Evolutionary conservation across 2,329 filamentous ascomycete genomes (phyloP).

Genomic region (Exutisphaerella laricina): DNA sequence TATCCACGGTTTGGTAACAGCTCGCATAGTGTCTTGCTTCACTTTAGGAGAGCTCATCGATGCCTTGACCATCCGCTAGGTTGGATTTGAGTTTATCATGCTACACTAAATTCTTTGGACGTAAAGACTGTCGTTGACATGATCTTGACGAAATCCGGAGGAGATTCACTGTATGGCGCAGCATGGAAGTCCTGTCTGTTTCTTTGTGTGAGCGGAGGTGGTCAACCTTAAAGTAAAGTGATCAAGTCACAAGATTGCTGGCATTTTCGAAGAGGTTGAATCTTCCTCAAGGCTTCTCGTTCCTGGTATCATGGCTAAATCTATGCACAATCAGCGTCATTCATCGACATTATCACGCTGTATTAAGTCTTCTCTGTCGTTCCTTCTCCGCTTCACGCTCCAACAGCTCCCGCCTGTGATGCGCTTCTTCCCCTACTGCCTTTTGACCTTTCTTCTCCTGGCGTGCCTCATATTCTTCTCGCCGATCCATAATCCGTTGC

Average conservation of each 20-base stretch:
- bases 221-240: not conserved
- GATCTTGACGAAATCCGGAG: too few species aligned
- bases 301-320: slow-evolving; percentile 1
- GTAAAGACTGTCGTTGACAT: too few species aligned
- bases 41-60: too few species aligned
- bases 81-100: too few species aligned
- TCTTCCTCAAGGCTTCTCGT: slow-evolving; percentile 3
- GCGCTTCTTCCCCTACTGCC: slow-evolving; percentile 61
- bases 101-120: too few species aligned
- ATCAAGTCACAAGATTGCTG: not conserved
- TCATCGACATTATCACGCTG: not conserved
- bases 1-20: too few species aligned
- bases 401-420: slow-evolving; percentile 11
- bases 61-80: too few species aligned
- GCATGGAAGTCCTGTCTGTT: too few species aligned
- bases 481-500: slow-evolving; percentile 77
- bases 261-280: slow-evolving; percentile 7
- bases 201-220: too few species aligned
- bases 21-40: too few species aligned
- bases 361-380: slow-evolving; percentile 3
- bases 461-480: slow-evolving; percentile 82
- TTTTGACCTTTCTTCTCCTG: slow-evolving; percentile 89
- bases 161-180: too few species aligned
- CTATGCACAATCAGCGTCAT: slow-evolving; percentile 5
- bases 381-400: slow-evolving; percentile 9